These are phyloP conservation scores for Pestalotiopsis sp. DNA, from an alignment of 2,329 filamentous ascomycete species.

Conservation along the genomic window DNA sequence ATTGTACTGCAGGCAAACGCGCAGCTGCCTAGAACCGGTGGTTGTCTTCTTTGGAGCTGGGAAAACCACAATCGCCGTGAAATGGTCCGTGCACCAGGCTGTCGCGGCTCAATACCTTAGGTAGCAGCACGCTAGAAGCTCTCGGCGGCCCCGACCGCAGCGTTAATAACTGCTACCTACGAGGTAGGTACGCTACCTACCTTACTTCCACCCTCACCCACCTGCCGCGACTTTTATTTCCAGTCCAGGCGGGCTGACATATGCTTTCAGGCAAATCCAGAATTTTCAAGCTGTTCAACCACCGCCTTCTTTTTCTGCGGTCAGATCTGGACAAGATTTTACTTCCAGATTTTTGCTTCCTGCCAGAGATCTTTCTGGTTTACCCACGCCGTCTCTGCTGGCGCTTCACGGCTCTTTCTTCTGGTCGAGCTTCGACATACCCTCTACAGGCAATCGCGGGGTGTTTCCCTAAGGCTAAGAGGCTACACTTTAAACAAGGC, in stretches of 20 bases:
- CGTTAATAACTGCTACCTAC: not conserved
- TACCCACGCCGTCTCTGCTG: not conserved
- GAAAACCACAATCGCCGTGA: not conserved
- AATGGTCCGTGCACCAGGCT: constrained; percentile 8
- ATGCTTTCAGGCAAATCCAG: not conserved
- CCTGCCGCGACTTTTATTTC: not conserved
- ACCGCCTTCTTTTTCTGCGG: not conserved
- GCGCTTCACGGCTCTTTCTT: not conserved
- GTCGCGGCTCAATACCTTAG: not conserved
- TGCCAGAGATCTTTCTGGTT: not conserved
- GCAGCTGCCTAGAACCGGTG: too few species aligned
- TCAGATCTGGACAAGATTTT: too few species aligned
- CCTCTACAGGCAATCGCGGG: constrained; percentile 1
- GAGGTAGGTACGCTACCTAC: not conserved
- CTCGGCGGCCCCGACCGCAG: not conserved
- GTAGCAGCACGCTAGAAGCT: not conserved
- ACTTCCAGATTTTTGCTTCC: not conserved
- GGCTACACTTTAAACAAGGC: not conserved
- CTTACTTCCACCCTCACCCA: not conserved
- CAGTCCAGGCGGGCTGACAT: not conserved
- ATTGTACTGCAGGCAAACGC: too few species aligned
- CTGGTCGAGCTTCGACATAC: not conserved
- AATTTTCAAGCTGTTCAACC: not conserved
- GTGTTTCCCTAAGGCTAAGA: constrained; percentile 8
- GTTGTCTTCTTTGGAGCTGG: too few species aligned